Percentiles rank a stretch among this genome's conserved stretches.
These are phyloP conservation scores for Cordyceps cateniannulata DNA, from an alignment of 2,329 filamentous ascomycete species.

Conservation along the genomic window DNA sequence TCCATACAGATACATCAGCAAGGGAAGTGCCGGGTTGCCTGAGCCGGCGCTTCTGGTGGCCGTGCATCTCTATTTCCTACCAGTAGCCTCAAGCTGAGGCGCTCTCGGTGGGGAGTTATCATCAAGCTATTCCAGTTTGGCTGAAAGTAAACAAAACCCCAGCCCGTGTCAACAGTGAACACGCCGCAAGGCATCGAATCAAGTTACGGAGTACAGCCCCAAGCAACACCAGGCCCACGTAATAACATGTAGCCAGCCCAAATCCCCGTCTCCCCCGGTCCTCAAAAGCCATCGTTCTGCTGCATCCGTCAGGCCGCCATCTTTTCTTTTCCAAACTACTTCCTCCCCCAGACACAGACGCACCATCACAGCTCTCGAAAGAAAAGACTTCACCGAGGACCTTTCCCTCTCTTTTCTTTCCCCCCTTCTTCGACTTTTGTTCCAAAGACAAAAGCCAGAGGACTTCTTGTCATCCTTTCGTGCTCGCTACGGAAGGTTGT, in stretches of 20 bases:
- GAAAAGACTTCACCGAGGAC: slow-evolving; percentile 28
- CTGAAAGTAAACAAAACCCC: slow-evolving; percentile 11
- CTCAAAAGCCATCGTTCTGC: slow-evolving; percentile 34
- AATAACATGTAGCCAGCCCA: slow-evolving; percentile 11
- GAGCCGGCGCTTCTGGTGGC: not conserved
- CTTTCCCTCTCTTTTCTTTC: slow-evolving; percentile 26
- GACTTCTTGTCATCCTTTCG: slow-evolving; percentile 66
- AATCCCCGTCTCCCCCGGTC: slow-evolving; percentile 22
- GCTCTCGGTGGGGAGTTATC: slow-evolving; percentile 3
- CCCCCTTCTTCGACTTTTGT: slow-evolving; percentile 41
- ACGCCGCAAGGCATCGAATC: not conserved
- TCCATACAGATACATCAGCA: not conserved
- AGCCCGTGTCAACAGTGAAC: slow-evolving; percentile 7
- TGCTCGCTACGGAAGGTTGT: slow-evolving; percentile 50
- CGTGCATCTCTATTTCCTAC: slow-evolving; percentile 1
- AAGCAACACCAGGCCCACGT: slow-evolving; percentile 11
- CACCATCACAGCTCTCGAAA: slow-evolving; percentile 21
- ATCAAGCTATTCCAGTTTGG: slow-evolving; percentile 12
- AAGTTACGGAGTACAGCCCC: slow-evolving; percentile 1
- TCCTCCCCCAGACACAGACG: slow-evolving; percentile 27
- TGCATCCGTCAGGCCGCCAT: slow-evolving; percentile 23
- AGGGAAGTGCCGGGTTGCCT: slow-evolving; percentile 2
- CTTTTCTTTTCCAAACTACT: slow-evolving; percentile 27
- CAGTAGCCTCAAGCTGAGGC: slow-evolving; percentile 10
- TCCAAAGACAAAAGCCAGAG: slow-evolving; percentile 57